Evolutionary conservation across 306 rosid genomes (phyloP).

Genomic region (Fagus sylvatica): DNA sequence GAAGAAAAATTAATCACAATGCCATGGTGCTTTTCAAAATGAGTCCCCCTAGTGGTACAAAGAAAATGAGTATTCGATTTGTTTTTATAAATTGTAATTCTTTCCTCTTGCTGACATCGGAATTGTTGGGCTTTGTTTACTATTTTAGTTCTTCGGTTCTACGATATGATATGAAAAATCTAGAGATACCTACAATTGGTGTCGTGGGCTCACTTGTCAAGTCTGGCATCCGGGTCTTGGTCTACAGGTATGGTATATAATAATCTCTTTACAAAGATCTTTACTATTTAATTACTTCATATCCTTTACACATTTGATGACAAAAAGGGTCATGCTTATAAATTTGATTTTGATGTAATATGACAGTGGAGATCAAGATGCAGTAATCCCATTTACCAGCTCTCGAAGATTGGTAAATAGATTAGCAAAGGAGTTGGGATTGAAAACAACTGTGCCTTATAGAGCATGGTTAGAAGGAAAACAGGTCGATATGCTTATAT

Average conservation of each 20-base stretch:
- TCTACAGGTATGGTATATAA: conserved; percentile 36
- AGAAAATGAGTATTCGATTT: too few relatives aligned
- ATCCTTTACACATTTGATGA: neutral
- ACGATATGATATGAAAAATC: conserved; percentile 32
- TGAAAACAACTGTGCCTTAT: conserved; percentile 33
- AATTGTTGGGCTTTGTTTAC: neutral
- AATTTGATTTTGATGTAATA: neutral
- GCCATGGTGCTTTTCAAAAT: too few relatives aligned
- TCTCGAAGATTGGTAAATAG: conserved; percentile 14
- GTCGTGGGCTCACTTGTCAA: conserved; percentile 40
- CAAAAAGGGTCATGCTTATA: neutral
- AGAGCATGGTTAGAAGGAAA: conserved; percentile 35
- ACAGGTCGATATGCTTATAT: conserved; percentile 21
- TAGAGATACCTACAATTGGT: conserved; percentile 39
- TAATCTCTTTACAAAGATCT: neutral
- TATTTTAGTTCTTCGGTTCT: conserved; percentile 21
- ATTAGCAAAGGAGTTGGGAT: conserved; percentile 20
- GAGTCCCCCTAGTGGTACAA: too few relatives aligned
- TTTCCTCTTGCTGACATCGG: too few relatives aligned
- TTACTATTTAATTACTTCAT: neutral
- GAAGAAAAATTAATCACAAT: too few relatives aligned
- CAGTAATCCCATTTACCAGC: conserved; percentile 28
- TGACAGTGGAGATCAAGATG: conserved; percentile 38
- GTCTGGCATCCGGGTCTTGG: conserved; percentile 47
- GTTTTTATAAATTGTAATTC: too few relatives aligned